phyloP scores from a whole-genome alignment of 352 stramenopile genomes.

The Globisporangium nagaii region DNA sequence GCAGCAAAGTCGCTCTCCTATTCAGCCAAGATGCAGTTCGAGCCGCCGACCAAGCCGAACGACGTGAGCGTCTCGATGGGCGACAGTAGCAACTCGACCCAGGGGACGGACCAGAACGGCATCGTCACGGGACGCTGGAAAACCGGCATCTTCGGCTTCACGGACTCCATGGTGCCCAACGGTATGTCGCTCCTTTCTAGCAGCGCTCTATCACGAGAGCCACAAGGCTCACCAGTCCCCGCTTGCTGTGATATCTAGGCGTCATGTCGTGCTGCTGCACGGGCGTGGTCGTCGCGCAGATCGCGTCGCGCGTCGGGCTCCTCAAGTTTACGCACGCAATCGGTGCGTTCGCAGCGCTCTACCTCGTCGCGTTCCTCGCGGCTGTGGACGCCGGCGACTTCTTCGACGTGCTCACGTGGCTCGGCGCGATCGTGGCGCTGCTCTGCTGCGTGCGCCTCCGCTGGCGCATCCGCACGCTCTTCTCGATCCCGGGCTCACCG shows the following conservation, averaged over 20 bases:
- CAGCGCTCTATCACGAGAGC: background rate
- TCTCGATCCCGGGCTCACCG: slow-evolving; percentile 56
- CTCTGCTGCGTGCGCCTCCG: slow-evolving; percentile 47
- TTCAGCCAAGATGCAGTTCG: slow-evolving; percentile 40
- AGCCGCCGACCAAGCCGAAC: slow-evolving; percentile 42
- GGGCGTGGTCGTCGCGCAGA: slow-evolving; percentile 52
- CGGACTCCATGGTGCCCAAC: slow-evolving; percentile 62
- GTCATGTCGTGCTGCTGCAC: slow-evolving; percentile 69
- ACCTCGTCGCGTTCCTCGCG: slow-evolving; percentile 42
- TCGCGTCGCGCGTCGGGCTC: slow-evolving; percentile 51
- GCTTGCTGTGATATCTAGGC: slow-evolving; percentile 15
- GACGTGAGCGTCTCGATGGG: slow-evolving; percentile 39
- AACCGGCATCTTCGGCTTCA: slow-evolving; percentile 63
- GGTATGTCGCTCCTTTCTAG: slow-evolving; percentile 24
- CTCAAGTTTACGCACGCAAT: slow-evolving; percentile 56
- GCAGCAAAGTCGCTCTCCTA: background rate
- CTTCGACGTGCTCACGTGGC: slow-evolving; percentile 38
- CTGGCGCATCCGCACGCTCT: slow-evolving; percentile 54
- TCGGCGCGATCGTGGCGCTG: slow-evolving; percentile 27
- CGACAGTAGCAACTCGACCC: slow-evolving; percentile 17
- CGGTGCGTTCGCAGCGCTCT: slow-evolving; percentile 37
- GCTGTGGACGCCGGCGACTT: slow-evolving; percentile 26
- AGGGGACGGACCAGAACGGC: slow-evolving; percentile 60
- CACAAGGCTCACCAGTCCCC: no score
- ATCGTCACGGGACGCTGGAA: slow-evolving; percentile 76